Conservation (phyloP, 306 rosid genomes). For the Prunus fruticosa region DNA sequence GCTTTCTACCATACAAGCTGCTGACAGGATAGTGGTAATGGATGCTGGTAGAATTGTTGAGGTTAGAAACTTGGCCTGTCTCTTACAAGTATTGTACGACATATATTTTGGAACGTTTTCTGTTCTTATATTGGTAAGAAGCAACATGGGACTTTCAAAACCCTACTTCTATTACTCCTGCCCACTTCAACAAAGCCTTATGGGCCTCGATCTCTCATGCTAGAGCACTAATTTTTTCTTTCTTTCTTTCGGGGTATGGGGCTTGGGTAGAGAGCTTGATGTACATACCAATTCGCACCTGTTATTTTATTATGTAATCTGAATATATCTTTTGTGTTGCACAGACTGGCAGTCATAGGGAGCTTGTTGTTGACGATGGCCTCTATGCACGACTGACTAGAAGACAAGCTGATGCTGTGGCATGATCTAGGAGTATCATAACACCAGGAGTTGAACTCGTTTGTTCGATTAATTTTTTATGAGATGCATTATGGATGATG, state of each 20-base stretch:
- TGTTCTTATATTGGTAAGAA: background rate
- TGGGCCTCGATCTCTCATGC: background rate
- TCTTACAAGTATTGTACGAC: constrained; percentile 3
- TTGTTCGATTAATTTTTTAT: background rate
- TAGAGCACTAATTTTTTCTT: background rate
- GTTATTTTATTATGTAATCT: background rate
- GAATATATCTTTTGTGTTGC: constrained; percentile 5
- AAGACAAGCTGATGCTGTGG: constrained; percentile 78
- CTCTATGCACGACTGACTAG: constrained; percentile 71
- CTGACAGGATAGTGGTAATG: constrained; percentile 93
- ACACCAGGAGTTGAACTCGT: background rate
- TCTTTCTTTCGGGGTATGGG: background rate
- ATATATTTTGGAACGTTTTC: background rate
- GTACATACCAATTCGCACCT: background rate
- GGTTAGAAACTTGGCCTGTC: constrained; percentile 44
- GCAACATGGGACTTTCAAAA: background rate
- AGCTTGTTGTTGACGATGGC: constrained; percentile 73
- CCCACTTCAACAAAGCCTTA: background rate
- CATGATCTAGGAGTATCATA: constrained; percentile 36
- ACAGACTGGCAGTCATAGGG: constrained; percentile 82
- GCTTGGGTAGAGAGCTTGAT: background rate
- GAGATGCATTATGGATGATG: constrained; percentile 15
- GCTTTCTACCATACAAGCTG: constrained; percentile 96
- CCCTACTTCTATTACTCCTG: background rate
- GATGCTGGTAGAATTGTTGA: constrained; percentile 77